Evolutionary conservation across 257 asterid species (phyloP).

Genomic region (Nicotiana benthamiana): DNA sequence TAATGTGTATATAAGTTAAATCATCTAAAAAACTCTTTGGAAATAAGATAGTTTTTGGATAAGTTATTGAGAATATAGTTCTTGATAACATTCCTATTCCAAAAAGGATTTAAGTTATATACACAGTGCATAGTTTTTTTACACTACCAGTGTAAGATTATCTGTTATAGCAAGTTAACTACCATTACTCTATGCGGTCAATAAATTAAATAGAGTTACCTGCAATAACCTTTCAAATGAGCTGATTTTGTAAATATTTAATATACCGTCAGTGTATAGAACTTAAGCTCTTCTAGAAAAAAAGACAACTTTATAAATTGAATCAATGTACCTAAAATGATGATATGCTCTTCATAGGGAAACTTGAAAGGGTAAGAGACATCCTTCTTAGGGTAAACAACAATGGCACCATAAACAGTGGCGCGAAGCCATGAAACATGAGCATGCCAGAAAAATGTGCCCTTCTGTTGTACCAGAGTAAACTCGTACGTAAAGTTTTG

Average conservation of each 20-base stretch:
- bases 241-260: no score
- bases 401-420: constrained; percentile 55
- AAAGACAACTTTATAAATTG: not conserved
- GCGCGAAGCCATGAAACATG: constrained; percentile 64
- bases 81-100: not conserved
- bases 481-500: constrained; percentile 49
- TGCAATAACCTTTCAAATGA: no score
- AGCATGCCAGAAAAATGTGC: constrained; percentile 67
- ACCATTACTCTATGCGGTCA: not conserved
- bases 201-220: not conserved
- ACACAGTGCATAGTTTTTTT: not conserved
- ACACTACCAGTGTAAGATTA: not conserved
- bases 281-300: not conserved
- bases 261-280: not conserved
- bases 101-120: not conserved
- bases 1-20: not conserved
- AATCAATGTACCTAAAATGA: constrained; percentile 37
- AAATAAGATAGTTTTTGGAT: not conserved
- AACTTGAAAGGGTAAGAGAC: constrained; percentile 49
- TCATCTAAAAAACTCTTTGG: not conserved
- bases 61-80: not conserved
- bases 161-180: not conserved
- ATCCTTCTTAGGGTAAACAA: constrained; percentile 44
- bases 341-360: constrained; percentile 46
- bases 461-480: constrained; percentile 49